Evolutionary conservation across 176 grass and related monocot species (phyloP).

Genomic region (Oropetium thomaeum): DNA sequence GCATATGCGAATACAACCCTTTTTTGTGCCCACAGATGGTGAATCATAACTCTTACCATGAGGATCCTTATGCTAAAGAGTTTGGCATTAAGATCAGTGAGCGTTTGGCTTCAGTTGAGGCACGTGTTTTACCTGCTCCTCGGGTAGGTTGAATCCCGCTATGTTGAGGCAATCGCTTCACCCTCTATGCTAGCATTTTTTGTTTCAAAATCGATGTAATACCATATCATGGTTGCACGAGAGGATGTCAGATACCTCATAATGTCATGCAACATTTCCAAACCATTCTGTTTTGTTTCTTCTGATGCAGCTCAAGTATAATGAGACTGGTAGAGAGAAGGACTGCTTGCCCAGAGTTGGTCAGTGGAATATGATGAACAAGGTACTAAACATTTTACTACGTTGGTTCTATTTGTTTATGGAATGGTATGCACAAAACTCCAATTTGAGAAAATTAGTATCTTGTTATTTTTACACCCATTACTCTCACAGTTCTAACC

Average conservation of each 20-base stretch:
- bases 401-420: neutral
- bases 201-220: conserved; percentile 1
- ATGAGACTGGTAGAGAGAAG: conserved; percentile 85
- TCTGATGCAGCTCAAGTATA: conserved; percentile 73
- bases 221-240: neutral
- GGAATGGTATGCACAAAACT: neutral
- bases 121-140: conserved; percentile 90
- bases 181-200: neutral
- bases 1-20: conserved; percentile 4
- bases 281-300: neutral
- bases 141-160: conserved; percentile 47
- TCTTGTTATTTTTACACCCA: neutral
- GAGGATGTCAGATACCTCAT: neutral
- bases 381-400: conserved; percentile 53
- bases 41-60: conserved; percentile 74
- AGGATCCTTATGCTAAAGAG: conserved; percentile 90
- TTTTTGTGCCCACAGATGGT: conserved; percentile 58
- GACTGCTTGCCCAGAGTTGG: conserved; percentile 89
- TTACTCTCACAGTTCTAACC: neutral
- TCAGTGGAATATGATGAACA: conserved; percentile 99
- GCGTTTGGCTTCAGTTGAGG: conserved; percentile 74
- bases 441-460: neutral
- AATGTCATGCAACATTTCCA: conserved; percentile 2
- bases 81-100: conserved; percentile 95
- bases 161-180: conserved; percentile 2